These are phyloP conservation scores for Fusarium stilboides DNA, from an alignment of 2,329 filamentous ascomycete species.

Conservation along the genomic window DNA sequence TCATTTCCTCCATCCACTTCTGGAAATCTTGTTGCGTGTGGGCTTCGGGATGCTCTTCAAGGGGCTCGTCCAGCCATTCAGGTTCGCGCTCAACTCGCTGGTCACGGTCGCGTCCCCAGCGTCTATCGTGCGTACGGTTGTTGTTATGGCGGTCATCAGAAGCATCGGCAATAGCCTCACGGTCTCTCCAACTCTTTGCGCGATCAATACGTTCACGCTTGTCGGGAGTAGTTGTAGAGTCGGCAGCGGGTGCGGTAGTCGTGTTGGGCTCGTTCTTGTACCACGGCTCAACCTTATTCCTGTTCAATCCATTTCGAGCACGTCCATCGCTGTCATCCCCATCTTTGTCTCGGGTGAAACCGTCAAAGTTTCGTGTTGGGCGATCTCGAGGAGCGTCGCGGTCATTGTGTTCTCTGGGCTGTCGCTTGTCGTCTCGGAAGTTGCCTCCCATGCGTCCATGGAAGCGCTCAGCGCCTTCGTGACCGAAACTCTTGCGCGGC, in stretches of 20 bases:
- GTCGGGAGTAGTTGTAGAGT: constrained; percentile 54
- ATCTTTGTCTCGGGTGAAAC: constrained; percentile 65
- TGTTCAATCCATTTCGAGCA: constrained; percentile 75
- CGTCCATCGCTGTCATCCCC: constrained; percentile 68
- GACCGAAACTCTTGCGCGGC: constrained; percentile 80
- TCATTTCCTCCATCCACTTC: constrained; percentile 95
- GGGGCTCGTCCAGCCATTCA: constrained; percentile 88
- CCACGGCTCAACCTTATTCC: constrained; percentile 82
- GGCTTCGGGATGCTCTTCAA: constrained; percentile 76
- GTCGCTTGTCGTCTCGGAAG: constrained; percentile 60
- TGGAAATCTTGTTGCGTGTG: constrained; percentile 94
- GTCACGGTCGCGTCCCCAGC: constrained; percentile 72
- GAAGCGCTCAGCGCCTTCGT: constrained; percentile 80
- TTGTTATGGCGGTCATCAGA: constrained; percentile 70
- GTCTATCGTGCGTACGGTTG: constrained; percentile 63
- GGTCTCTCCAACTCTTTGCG: constrained; percentile 74
- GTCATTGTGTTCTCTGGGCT: constrained; percentile 69
- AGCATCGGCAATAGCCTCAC: constrained; percentile 59
- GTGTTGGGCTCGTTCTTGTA: constrained; percentile 70
- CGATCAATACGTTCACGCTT: constrained; percentile 70
- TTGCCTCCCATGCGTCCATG: constrained; percentile 74
- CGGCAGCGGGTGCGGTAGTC: constrained; percentile 29
- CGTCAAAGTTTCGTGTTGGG: constrained; percentile 65
- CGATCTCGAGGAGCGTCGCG: constrained; percentile 68
- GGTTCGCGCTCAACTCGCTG: constrained; percentile 82